phyloP scores from a whole-genome alignment of 768 basidiomycete genomes.

The Pulveroboletus sp. region DNA sequence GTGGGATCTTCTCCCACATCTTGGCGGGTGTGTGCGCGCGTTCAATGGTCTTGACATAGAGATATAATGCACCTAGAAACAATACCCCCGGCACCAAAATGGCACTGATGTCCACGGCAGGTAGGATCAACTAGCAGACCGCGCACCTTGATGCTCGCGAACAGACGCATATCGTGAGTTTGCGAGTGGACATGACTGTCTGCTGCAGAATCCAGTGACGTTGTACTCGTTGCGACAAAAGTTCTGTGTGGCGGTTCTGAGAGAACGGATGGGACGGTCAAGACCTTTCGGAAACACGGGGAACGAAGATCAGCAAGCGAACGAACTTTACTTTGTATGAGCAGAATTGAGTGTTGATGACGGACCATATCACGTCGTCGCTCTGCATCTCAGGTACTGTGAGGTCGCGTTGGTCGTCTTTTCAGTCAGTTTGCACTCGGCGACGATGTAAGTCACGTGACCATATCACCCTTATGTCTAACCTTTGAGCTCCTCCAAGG shows the following conservation, averaged over 20 bases:
- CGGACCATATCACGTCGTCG: constrained; percentile 99
- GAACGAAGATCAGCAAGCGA: neutral
- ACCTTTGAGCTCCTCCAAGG: too few relatives aligned
- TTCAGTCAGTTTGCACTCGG: neutral
- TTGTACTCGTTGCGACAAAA: constrained; percentile 99
- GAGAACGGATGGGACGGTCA: neutral
- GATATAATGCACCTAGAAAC: constrained; percentile 70
- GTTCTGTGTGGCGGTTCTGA: constrained; percentile 89
- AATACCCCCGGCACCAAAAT: neutral
- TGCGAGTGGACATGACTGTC: constrained; percentile 96
- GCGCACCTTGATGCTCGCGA: constrained; percentile 84
- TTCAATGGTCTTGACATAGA: constrained; percentile 97
- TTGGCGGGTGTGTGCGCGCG: constrained; percentile 92
- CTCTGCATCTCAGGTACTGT: constrained; percentile 59
- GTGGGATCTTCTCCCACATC: constrained; percentile 96
- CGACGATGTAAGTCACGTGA: constrained; percentile 9
- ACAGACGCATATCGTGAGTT: constrained; percentile 99
- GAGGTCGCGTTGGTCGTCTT: neutral
- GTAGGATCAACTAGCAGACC: neutral
- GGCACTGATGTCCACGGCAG: neutral
- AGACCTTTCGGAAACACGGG: constrained; percentile 1
- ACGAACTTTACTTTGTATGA: constrained; percentile 99
- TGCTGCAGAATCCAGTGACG: constrained; percentile 90
- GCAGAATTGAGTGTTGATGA: constrained; percentile 93
- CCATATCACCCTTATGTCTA: too few relatives aligned